Base-by-base conservation (phyloP, 139 green algal species). In the Trebouxia sp. region DNA sequence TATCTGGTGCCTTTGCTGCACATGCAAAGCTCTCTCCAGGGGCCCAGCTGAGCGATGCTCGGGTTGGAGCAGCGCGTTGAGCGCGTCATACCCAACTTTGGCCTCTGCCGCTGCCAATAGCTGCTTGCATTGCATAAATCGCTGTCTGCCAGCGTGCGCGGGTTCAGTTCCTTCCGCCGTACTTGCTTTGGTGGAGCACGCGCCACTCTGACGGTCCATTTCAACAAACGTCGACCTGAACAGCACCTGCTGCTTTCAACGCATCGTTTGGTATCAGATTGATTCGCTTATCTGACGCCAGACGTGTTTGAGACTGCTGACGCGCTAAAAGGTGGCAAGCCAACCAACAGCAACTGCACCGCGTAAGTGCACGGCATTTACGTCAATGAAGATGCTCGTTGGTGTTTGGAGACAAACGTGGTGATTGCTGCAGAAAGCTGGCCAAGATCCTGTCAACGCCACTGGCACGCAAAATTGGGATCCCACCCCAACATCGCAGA, bases 1-100 rank as follows among this genome's bases (percentile, higher is more conserved):
- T 28, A 72, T 72, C n/a, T n/a, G n/a, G 20, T 72, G 62, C 35
- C 62, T 42, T 72, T 72, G 62, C 62, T 72, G 62, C 5, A 72
- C 14, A 26, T 72, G 62, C 8, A 72, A 35, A 15, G 62, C 62
- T 35, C 62, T 72, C 28, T 72, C 62, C 11, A 72, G 62, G 14
- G 42, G 62, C 11, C 62, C 32, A n/a, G 43, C 62, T 26, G 62
- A 72, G 37, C 62, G 32, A 32, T 72, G 62, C 32, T 72, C 62
- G 62, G n/a, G 42, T 15, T 72, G 62, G 14, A 72, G 62, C 62
- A 72, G 37, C 1, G 62, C 32, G 20, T 72, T 32, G 11, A 72
- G 62, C 62, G 42, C 62, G 35, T 45, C 28, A 26, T 72, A 72
- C 14, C 62, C 62, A 28, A 72, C 62, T 26, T 72, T 72, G 0